These are phyloP conservation scores for Ophiosphaerella herpotricha DNA, from an alignment of 2,329 filamentous ascomycete species.

Conservation along the genomic window DNA sequence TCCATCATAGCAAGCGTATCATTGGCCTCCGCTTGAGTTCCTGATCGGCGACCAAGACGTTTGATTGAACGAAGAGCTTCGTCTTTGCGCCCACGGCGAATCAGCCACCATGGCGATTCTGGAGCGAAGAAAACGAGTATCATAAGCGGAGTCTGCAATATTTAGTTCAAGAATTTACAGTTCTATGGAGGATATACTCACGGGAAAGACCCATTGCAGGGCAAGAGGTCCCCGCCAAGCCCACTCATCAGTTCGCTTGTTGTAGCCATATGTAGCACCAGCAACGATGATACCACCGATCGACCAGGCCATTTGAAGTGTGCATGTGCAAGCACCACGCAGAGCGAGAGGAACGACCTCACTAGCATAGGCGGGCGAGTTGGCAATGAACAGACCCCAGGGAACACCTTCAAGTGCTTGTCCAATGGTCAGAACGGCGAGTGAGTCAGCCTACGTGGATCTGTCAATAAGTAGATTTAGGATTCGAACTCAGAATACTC, in stretches of 20 bases:
- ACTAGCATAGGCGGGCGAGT: conserved; percentile 66
- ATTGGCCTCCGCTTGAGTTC: neutral
- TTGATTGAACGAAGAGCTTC: conserved; percentile 55
- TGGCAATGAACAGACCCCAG: conserved; percentile 48
- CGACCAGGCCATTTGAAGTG: conserved; percentile 74
- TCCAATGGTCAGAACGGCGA: conserved; percentile 54
- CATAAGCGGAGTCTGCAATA: neutral
- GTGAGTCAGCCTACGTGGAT: conserved; percentile 43
- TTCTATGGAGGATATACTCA: neutral
- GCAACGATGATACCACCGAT: conserved; percentile 71
- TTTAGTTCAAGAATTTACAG: neutral
- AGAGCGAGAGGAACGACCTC: conserved; percentile 58
- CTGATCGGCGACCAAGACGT: conserved; percentile 8
- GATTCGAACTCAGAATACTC: neutral
- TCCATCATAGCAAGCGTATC: conserved; percentile 66
- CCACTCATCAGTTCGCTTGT: conserved; percentile 65
- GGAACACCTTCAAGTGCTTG: conserved; percentile 61
- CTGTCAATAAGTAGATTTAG: neutral
- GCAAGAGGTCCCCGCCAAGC: conserved; percentile 66
- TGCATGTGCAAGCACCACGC: conserved; percentile 59
- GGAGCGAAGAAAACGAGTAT: conserved; percentile 48
- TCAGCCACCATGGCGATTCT: conserved; percentile 56
- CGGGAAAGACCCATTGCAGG: conserved; percentile 71
- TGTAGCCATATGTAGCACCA: conserved; percentile 68
- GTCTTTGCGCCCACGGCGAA: conserved; percentile 48